A percentile compares a stretch with the other conserved stretches of the same genome.
These are phyloP conservation scores for Potentilla sterilis DNA, from an alignment of 306 rosid species.

Conservation along the genomic window DNA sequence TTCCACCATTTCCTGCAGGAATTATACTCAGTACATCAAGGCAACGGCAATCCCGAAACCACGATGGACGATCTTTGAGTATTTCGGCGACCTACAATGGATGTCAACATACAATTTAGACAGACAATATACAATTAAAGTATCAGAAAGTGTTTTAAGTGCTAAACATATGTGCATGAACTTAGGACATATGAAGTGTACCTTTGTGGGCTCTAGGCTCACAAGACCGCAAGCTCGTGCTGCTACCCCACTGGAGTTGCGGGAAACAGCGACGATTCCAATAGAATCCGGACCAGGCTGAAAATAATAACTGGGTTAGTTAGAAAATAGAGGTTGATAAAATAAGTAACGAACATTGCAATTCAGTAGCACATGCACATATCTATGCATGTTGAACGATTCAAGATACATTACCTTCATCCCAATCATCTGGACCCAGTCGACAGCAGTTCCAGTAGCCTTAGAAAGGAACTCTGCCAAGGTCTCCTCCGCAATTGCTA, in stretches of 20 bases:
- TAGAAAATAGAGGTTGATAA: neutral
- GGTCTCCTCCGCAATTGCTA: constrained; percentile 98
- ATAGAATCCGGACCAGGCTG: constrained; percentile 99
- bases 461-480: constrained; percentile 99
- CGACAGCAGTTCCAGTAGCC: constrained; percentile 99
- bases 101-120: constrained; percentile 5
- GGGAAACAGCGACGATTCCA: constrained; percentile 99
- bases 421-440: constrained; percentile 99
- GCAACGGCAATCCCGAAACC: constrained; percentile 96
- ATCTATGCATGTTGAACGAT: neutral
- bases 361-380: neutral
- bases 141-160: neutral
- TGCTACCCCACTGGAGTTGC: constrained; percentile 91
- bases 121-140: neutral
- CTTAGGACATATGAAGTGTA: constrained; percentile 5
- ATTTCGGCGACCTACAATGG: constrained; percentile 76
- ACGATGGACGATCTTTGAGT: constrained; percentile 84
- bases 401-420: constrained; percentile 62
- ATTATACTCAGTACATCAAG: constrained; percentile 70
- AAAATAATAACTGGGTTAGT: neutral
- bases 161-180: neutral
- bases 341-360: neutral
- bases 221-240: constrained; percentile 99
- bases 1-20: constrained; percentile 85
- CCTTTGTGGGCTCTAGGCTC: constrained; percentile 98